Base-by-base conservation (phyloP, 768 basidiomycete genomes). In the Lactarius quietus region DNA sequence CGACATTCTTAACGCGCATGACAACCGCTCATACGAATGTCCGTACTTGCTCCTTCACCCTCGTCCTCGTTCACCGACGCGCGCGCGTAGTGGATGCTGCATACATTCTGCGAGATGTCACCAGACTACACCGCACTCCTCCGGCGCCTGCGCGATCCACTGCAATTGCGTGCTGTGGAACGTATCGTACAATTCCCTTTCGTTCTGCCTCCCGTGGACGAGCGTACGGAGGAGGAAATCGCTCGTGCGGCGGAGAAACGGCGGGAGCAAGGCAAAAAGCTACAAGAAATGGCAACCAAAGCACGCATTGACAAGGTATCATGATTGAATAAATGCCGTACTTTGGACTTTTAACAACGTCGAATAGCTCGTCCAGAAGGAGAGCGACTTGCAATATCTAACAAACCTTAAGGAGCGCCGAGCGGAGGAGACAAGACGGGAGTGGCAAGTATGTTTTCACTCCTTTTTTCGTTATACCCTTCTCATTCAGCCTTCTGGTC, bases 191-290 rank as follows among this genome's bases (percentile, higher is more conserved):
- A 98, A 73, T 98, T 98, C 73, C 95, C 96, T 0, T 98, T 86
- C 72, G 77, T 83, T 0, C 69, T 78, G 17, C 76, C 84, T 58
- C 81, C 83, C 1, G 75, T 81, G 1, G 89, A 92, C 45, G 92
- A 94, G 74, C 97, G 95, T 76, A 89, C 92, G 0, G 93, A 95
- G 68, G 96, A 98, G 70, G 95, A 98, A 72, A 75, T 97, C 0
- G 84, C 86, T 5, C 82, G 86, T 39, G 83, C 87, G 41, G 80
- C 88, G 1, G 95, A 98, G 75, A 88, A 85, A 74, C 78, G 90
- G 62, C 87, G 83, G 72, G 95, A 98, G 75, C 90, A 94, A 71
- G 95, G 93, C 0, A 82, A 85, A 62, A 87, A 92, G 72, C 74
- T 99, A 58, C 95, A 97, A 76, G 95, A 98, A 74, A 84, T 95